These are phyloP conservation scores for Pseudozyma thailandica DNA, from an alignment of 1,284 basidiomycete genomes.

Conservation along the genomic window DNA sequence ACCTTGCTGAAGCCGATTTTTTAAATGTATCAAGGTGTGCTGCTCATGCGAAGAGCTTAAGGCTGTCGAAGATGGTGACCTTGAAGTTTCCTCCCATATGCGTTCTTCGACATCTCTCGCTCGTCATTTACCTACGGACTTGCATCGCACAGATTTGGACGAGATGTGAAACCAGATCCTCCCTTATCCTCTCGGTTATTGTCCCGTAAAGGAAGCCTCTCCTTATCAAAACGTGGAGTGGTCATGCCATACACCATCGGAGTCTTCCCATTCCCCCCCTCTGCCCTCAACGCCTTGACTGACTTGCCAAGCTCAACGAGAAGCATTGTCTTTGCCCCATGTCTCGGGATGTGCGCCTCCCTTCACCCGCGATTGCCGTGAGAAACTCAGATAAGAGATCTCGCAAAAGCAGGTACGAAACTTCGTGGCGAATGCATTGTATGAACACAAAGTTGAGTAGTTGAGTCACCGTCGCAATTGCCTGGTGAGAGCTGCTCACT, in stretches of 20 bases:
- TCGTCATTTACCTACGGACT: background rate
- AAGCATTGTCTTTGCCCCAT: background rate
- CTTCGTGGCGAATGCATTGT: slow-evolving; percentile 1
- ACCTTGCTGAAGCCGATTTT: no score
- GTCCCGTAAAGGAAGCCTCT: no score
- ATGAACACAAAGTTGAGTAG: background rate
- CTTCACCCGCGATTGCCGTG: background rate
- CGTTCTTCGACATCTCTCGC: background rate
- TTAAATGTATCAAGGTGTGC: no score
- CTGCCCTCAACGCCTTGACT: background rate
- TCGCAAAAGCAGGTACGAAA: slow-evolving; percentile 27
- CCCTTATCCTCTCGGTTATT: no score
- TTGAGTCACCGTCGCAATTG: no score
- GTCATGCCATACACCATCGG: slow-evolving; percentile 28
- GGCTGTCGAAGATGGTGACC: no score
- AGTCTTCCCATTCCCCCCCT: slow-evolving; percentile 15
- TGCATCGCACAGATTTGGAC: background rate
- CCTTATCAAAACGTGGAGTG: background rate
- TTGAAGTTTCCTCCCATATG: background rate
- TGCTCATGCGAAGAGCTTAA: no score
- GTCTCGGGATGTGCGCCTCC: background rate
- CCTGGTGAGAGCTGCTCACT: no score
- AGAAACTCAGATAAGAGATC: slow-evolving; percentile 4
- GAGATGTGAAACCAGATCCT: background rate
- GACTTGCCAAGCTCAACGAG: background rate